Evolutionary conservation across 129 eudicot genomes (phyloP), one percentile per base, ranked within the genome.

Genomic region (Pseudognaphalium luteoalbum): DNA sequence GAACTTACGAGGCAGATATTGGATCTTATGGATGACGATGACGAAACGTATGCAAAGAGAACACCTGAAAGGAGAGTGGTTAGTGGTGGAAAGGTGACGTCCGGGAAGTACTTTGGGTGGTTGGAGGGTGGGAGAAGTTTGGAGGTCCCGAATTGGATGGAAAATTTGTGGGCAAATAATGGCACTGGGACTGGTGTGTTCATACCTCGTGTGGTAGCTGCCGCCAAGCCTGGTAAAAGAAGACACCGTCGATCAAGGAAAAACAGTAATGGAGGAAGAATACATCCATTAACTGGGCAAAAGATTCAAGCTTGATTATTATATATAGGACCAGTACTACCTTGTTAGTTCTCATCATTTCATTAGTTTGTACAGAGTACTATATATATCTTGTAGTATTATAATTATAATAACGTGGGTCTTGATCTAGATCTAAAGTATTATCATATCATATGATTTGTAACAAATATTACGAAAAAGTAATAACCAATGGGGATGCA

Each of bases 121-220:
- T 76, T 80, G 4, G 91, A 72, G 44, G 76, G 77, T 41, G 84
- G 73, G 17, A 85, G 73, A 44, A 68, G 63, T 34, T 7, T 35
- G n/a, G 78, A 78, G 42, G 89, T 80, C 22, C 97, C 97, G 3
- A 60, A 68, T 47, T 83, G 89, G 90, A 66, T 89, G 20, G 54
- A 72, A 39, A 87, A 66, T 73, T 76, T 84, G 85, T 91, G 96
- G 96, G 87, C 85, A 44, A 79, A 44, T 4, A 85, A 85, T 44
- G 80, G 74, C 1, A 22, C 6, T 5, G 92, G 97, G 41, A 91
- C 97, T 4, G 97, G 97, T 29, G 97, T 91, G 67, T 91, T 91
- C 81, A 91, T 91, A 76, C 97, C 97, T 11, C 87, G 77, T 19
- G 71, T 20, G 17, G 80, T 78, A 67, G 54, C 66, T 17, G 15